Percentiles rank a stretch among this genome's conserved stretches.
phyloP scores from a whole-genome alignment of 495 filamentous ascomycete species.

The Penicillium cinerascens region DNA sequence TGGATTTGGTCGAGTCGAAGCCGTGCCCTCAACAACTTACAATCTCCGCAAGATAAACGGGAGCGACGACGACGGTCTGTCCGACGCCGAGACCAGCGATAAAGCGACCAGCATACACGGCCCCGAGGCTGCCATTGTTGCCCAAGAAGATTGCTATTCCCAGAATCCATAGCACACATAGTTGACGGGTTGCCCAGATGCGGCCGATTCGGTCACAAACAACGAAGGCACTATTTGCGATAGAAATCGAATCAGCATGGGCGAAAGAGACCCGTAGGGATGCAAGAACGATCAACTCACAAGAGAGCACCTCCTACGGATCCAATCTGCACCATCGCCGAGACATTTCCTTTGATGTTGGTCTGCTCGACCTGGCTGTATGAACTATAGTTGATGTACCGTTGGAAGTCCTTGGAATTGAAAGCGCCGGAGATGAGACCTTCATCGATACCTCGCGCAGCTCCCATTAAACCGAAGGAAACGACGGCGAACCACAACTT shows the following conservation, averaged over 20 bases:
- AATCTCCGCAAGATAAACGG: conserved; percentile 51
- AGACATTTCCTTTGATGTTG: conserved; percentile 67
- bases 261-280: background rate
- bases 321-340: conserved; percentile 70
- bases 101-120: conserved; percentile 65
- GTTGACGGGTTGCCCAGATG: conserved; percentile 64
- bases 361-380: conserved; percentile 50
- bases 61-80: conserved; percentile 63
- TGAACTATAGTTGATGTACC: conserved; percentile 52
- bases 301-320: conserved; percentile 62
- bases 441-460: conserved; percentile 64
- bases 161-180: conserved; percentile 63
- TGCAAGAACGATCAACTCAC: conserved; percentile 25
- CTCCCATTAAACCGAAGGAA: conserved; percentile 67
- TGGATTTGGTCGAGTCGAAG: background rate
- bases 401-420: conserved; percentile 59
- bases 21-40: conserved; percentile 20
- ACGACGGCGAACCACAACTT: conserved; percentile 61
- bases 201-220: conserved; percentile 66
- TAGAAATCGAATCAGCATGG: background rate
- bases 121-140: conserved; percentile 54
- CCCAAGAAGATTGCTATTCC: conserved; percentile 69
- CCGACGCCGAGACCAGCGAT: conserved; percentile 66
- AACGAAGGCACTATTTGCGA: conserved; percentile 52
- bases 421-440: conserved; percentile 66